These are phyloP conservation scores for Trichocladium uniseriatum DNA, from an alignment of 495 filamentous ascomycete genomes.

Conservation along the genomic window DNA sequence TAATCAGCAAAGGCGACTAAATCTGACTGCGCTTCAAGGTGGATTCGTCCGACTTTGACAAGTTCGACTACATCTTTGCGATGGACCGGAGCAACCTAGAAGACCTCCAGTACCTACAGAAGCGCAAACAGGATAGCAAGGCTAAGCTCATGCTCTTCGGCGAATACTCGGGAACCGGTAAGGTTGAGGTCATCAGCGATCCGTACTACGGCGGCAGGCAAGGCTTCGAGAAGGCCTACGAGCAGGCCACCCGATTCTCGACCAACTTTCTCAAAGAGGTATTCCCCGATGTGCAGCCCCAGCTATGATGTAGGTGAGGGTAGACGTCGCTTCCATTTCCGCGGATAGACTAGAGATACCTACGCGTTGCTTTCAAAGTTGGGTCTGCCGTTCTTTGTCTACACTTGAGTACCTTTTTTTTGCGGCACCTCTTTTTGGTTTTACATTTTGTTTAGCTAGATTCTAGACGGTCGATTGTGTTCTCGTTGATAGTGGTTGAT, in stretches of 20 bases:
- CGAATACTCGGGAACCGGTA: slow-evolving; percentile 60
- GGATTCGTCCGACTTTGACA: slow-evolving; percentile 51
- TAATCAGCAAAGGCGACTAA: neutral
- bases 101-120: slow-evolving; percentile 54
- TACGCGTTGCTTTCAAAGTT: neutral
- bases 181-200: slow-evolving; percentile 67
- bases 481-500: no score
- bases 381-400: no score
- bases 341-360: slow-evolving; percentile 7
- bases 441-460: no score
- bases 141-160: slow-evolving; percentile 73
- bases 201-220: slow-evolving; percentile 83
- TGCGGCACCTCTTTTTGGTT: neutral
- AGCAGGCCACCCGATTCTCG: slow-evolving; percentile 74
- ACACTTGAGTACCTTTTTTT: no score
- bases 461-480: no score
- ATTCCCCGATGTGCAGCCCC: slow-evolving; percentile 33
- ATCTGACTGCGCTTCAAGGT: slow-evolving; percentile 18
- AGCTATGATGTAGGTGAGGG: neutral
- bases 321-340: neutral
- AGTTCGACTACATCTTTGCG: slow-evolving; percentile 86
- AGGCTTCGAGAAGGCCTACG: slow-evolving; percentile 78
- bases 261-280: slow-evolving; percentile 55
- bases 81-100: slow-evolving; percentile 85
- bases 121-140: slow-evolving; percentile 43